A percentile compares a stretch with the other conserved stretches of the same genome.
Evolutionary conservation across 1,284 basidiomycete genomes (phyloP).

Genomic region (Porogramme epimiltina): DNA sequence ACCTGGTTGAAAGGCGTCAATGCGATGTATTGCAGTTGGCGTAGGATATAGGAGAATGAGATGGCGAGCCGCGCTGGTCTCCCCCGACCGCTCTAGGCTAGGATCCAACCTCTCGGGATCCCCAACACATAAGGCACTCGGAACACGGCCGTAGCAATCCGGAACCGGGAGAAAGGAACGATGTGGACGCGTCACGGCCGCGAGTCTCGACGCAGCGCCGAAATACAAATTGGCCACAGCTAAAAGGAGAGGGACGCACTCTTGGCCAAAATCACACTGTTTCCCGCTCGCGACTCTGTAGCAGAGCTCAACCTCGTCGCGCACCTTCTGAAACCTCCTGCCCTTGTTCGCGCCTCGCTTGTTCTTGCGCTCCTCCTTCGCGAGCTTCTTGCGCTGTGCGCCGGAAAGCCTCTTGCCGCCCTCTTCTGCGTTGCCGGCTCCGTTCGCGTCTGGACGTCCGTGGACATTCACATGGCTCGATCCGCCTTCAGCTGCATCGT

Average conservation of each 20-base stretch:
- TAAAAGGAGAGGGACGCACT: conserved; percentile 41
- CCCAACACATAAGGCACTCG: too few species aligned
- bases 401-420: conserved; percentile 28
- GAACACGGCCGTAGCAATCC: too few species aligned
- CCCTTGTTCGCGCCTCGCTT: conserved; percentile 80
- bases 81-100: too few species aligned
- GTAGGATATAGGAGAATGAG: too few species aligned
- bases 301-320: conserved; percentile 77
- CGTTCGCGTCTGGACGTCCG: conserved; percentile 31
- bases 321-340: conserved; percentile 67
- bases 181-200: too few species aligned
- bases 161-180: too few species aligned
- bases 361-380: conserved; percentile 69
- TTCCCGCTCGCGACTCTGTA: conserved; percentile 68
- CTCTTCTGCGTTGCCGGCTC: conserved; percentile 26
- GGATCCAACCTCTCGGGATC: too few species aligned
- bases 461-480: conserved; percentile 40
- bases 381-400: conserved; percentile 46
- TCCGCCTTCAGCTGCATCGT: conserved; percentile 76
- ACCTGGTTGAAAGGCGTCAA: conserved; percentile 44
- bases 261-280: conserved; percentile 63
- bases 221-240: not conserved
- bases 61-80: too few species aligned
- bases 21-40: too few species aligned
- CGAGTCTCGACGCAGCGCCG: not conserved